These are phyloP conservation scores for Pleurostoma richardsiae DNA, from an alignment of 2,329 filamentous ascomycete species.

Conservation along the genomic window DNA sequence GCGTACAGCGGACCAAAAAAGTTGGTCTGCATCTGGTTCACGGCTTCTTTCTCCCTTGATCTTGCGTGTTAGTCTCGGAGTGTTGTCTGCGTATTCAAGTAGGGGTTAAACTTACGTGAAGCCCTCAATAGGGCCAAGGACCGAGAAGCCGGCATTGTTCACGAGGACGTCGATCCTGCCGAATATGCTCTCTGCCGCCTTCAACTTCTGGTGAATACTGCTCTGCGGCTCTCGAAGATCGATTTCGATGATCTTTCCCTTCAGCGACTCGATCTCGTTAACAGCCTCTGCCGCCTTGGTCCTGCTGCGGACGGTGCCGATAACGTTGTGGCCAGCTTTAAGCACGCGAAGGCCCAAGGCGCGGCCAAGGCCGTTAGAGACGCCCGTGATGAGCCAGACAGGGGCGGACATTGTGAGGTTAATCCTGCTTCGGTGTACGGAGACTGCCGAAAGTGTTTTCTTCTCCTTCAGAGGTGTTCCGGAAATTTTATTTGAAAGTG, in stretches of 20 bases:
- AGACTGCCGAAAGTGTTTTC: too few relatives aligned
- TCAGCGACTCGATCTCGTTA: conserved; percentile 17
- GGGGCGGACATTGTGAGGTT: not conserved
- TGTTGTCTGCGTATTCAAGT: too few relatives aligned
- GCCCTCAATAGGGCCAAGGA: conserved; percentile 1
- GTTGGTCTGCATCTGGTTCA: conserved; percentile 19
- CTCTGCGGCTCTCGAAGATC: conserved; percentile 21
- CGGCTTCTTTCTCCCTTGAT: conserved; percentile 16
- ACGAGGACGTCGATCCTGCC: conserved; percentile 21
- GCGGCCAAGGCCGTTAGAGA: conserved; percentile 25
- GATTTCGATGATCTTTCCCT: conserved; percentile 20
- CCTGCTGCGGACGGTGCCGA: conserved; percentile 23
- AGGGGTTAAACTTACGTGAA: conserved; percentile 1
- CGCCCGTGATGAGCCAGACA: conserved; percentile 23
- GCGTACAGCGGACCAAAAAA: conserved; percentile 20
- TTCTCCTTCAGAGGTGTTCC: too few relatives aligned
- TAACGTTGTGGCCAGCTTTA: conserved; percentile 21
- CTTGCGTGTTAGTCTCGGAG: too few relatives aligned
- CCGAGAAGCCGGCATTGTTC: conserved; percentile 19
- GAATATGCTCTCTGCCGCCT: conserved; percentile 6
- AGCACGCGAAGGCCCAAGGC: conserved; percentile 20
- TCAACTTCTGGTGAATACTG: conserved; percentile 18
- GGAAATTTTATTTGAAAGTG: too few relatives aligned
- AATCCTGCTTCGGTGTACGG: too few relatives aligned
- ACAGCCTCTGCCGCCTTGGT: conserved; percentile 14